Base-by-base conservation (phyloP, 2,329 filamentous ascomycete species). In the Pyricularia pennisetigena region DNA sequence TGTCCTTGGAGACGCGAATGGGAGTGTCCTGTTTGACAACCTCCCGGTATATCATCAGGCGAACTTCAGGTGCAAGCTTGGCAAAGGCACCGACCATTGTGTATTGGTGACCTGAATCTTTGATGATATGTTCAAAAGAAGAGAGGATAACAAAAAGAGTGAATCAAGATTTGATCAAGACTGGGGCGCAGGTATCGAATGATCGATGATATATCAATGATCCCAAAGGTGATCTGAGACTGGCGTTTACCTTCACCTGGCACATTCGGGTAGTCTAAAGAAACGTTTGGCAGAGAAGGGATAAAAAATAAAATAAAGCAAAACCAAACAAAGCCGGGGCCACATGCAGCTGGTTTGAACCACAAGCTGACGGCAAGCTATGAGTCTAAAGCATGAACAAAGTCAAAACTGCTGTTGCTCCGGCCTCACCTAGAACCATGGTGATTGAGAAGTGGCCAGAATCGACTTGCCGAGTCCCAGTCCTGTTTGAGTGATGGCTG, bases 11-110 rank as follows among this genome's bases (percentile, higher is more conserved):
- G 66, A 67, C 35, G 54, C 29, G 54, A n/a, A 67, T 67, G 54
- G 66, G 66, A 4, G 5, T 30, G 29, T 49, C 23, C 57, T 63
- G 54, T 7, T 24, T 14, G 54, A 67, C 66, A 20, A 59, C 54
- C 12, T 41, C 49, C 57, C 66, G 30, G 57, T 35, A 67, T 29
- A 67, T 63, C 66, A 35, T 67, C n/a, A 59, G 23, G 57, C 66
- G 66, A 26, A 67, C 16, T 8, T 67, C 66, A 12, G 66, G 41
- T 23, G 66, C 29, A 23, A 67, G 54, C 30, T 26, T 30, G 10
- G 3, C 3, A n/a, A 61, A 61, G 23, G 4, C 5, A 61, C 57
- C 9, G 23, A 7, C 57, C 57, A 61, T 61, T 26, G 3, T 26
- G 5, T 26, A 24, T 10, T 10, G 1, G 2, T 61, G n/a, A 8